Base-by-base conservation (phyloP, 192 early-diverging fungal species). In the Linnemannia elongata region DNA sequence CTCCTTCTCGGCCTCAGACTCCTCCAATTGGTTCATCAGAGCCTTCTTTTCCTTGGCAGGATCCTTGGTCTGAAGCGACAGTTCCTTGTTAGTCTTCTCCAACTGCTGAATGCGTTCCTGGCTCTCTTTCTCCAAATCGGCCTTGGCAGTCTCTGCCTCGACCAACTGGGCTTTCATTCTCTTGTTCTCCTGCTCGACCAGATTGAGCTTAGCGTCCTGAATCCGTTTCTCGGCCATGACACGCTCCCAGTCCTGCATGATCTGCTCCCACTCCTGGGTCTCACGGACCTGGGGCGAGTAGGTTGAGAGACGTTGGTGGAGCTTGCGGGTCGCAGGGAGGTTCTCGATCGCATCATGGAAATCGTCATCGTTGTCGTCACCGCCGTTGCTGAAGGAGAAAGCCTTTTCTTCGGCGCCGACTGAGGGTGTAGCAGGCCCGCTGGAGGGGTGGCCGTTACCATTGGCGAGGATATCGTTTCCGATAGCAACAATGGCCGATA, bases 221-320 rank as follows among this genome's bases (percentile, higher is more conserved):
- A 87, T 87, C 6, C 85, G 85, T 39, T 87, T 87, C 80, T 87
- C 85, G 30, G 85, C 79, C 85, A 87, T 87, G 76, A 87, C 85
- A 12, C 85, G 85, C 38, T 87, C 85, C 85, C 85, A 87, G 30
- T 87, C 85, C 72, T 87, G 85, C 85, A 87, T 87, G 72, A 87
- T 87, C 72, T 87, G 85, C 35, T 81, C 79, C 85, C 85, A 87
- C 54, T 87, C 85, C 12, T 81, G 79, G 8, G 79, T 75, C 39
- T 87, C 85, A 10, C 85, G 80, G 33, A 87, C 76, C 13, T 87
- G 80, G 10, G 85, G 85, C 1, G 85, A 87, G 63, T 87, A 87
- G 20, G 79, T 69, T 0, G 85, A 87, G 38, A 87, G 76, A 0
- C 85, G 85, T 42, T 87, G 85, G 44, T 87, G 85, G 24, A 87